Percentiles rank a stretch among this genome's conserved stretches.
Evolutionary conservation across 2,329 filamentous ascomycete genomes (phyloP).

Genomic region (Pezicula rhizophila): DNA sequence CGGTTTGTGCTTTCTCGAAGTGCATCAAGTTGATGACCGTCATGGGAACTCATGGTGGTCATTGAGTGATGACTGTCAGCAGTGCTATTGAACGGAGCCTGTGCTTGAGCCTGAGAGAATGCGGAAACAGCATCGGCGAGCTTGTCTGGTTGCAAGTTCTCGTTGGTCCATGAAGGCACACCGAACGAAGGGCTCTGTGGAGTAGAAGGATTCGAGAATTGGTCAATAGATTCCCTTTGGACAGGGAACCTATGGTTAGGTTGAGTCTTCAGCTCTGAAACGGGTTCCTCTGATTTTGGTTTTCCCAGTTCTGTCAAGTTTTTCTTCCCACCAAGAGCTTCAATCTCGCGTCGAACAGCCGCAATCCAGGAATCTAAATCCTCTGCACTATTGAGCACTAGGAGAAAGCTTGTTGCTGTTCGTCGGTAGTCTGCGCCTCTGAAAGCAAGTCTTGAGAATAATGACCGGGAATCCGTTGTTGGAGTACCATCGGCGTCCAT

Average conservation of each 20-base stretch:
- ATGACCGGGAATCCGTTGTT: slow-evolving; percentile 47
- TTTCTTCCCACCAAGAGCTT: slow-evolving; percentile 62
- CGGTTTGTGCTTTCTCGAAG: slow-evolving; percentile 51
- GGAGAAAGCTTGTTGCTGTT: slow-evolving; percentile 56
- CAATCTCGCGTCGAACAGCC: slow-evolving; percentile 62
- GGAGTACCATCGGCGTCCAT: slow-evolving; percentile 52
- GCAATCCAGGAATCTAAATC: slow-evolving; percentile 75
- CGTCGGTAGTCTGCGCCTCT: slow-evolving; percentile 47
- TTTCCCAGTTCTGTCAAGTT: slow-evolving; percentile 53
- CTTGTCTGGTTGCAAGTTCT: slow-evolving; percentile 10
- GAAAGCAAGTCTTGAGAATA: slow-evolving; percentile 60
- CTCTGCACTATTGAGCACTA: slow-evolving; percentile 66
- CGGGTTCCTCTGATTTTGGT: slow-evolving; percentile 36
- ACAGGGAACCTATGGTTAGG: slow-evolving; percentile 23
- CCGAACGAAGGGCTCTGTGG: slow-evolving; percentile 12
- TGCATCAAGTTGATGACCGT: slow-evolving; percentile 51
- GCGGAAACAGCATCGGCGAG: slow-evolving; percentile 10
- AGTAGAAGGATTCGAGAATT: slow-evolving; percentile 14
- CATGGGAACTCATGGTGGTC: slow-evolving; percentile 52
- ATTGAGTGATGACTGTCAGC: slow-evolving; percentile 46
- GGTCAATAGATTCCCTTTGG: slow-evolving; percentile 14
- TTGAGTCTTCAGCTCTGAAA: slow-evolving; percentile 19
- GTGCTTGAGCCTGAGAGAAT: slow-evolving; percentile 4
- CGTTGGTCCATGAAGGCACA: slow-evolving; percentile 12
- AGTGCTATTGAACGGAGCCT: slow-evolving; percentile 7